Percentiles rank a stretch among this genome's conserved stretches.
These are phyloP conservation scores for Populus hybrid DNA, from an alignment of 441 rosid species.

Conservation along the genomic window DNA sequence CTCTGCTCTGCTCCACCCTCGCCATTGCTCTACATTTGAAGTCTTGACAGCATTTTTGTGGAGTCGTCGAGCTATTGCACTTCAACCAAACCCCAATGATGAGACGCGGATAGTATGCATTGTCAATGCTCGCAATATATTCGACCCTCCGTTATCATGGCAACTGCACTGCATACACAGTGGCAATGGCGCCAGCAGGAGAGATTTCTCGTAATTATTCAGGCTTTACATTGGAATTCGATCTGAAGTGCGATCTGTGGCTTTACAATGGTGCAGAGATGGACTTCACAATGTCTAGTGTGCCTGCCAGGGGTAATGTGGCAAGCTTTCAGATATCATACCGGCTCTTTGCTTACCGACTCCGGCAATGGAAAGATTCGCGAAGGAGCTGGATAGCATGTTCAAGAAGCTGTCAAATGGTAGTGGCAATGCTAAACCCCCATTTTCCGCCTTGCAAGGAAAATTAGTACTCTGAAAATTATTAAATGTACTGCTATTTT, in stretches of 20 bases:
- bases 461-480: too few species aligned
- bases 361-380: constrained; percentile 38
- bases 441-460: too few species aligned
- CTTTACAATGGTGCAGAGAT: constrained; percentile 27
- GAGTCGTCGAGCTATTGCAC: constrained; percentile 46
- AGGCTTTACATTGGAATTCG: constrained; percentile 29
- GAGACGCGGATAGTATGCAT: constrained; percentile 37
- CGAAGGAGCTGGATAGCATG: constrained; percentile 17
- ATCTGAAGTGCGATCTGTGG: constrained; percentile 27
- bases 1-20: constrained; percentile 21
- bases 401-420: not conserved
- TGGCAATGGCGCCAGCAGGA: constrained; percentile 21
- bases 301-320: constrained; percentile 28
- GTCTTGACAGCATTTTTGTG: constrained; percentile 45
- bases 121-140: constrained; percentile 32
- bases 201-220: constrained; percentile 23
- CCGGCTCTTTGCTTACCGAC: constrained; percentile 30
- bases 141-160: constrained; percentile 44
- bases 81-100: constrained; percentile 34
- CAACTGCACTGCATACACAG: constrained; percentile 27
- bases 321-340: constrained; percentile 20
- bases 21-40: constrained; percentile 31
- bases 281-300: constrained; percentile 34
- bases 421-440: too few species aligned
- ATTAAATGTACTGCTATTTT: too few species aligned